Evolutionary conservation across 768 basidiomycete genomes (phyloP).

Genomic region (Coprinopsis cinerea): DNA sequence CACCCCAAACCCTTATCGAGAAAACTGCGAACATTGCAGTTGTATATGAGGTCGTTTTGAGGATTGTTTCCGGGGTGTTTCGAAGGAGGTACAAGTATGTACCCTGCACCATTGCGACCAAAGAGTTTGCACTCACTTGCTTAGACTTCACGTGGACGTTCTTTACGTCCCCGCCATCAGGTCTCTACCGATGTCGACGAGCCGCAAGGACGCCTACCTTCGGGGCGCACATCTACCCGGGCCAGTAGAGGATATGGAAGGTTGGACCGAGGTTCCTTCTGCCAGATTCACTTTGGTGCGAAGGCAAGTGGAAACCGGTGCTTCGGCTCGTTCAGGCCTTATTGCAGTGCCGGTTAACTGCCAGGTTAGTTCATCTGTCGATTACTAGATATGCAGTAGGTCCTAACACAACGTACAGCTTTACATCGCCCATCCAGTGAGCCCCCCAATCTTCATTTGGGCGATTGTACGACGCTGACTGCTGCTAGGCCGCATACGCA

Average conservation of each 20-base stretch:
- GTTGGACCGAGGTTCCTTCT: slow-evolving; percentile 1
- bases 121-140: slow-evolving; percentile 21
- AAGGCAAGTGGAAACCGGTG: background rate
- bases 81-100: slow-evolving; percentile 2
- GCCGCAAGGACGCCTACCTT: background rate
- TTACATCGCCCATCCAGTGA: slow-evolving; percentile 6
- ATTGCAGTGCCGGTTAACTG: background rate
- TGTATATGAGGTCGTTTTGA: slow-evolving; percentile 24
- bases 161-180: slow-evolving; percentile 4
- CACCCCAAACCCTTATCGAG: slow-evolving; percentile 28
- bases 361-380: background rate
- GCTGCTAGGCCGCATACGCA: slow-evolving; percentile 1
- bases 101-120: slow-evolving; percentile 10
- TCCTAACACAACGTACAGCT: background rate
- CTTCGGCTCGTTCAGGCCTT: background rate
- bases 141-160: background rate
- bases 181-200: background rate
- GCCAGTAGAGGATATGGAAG: slow-evolving; percentile 1
- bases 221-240: slow-evolving; percentile 1
- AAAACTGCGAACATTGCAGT: slow-evolving; percentile 19
- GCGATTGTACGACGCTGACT: background rate
- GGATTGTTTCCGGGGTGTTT: slow-evolving; percentile 24
- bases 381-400: background rate
- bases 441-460: background rate
- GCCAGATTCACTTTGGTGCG: background rate